Evolutionary conservation across 805 yeast genomes (phyloP).

Genomic region (Saturnispora mendoncae): DNA sequence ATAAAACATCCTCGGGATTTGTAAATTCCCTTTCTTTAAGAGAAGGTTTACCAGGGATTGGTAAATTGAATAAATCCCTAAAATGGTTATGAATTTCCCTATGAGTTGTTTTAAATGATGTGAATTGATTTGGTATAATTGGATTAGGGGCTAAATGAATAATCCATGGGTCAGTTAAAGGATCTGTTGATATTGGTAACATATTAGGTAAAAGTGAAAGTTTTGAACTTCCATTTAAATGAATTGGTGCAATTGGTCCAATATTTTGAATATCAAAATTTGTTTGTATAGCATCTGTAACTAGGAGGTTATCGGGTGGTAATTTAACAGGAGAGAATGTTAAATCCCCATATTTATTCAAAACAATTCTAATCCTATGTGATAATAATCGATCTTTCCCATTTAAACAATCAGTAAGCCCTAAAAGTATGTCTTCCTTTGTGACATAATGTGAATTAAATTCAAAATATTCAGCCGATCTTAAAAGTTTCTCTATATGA

Average conservation of each 20-base stretch:
- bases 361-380: slow-evolving; percentile 41
- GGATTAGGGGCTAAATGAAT: slow-evolving; percentile 53
- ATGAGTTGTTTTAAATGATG: slow-evolving; percentile 79
- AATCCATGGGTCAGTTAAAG: slow-evolving; percentile 35
- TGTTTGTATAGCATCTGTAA: slow-evolving; percentile 6
- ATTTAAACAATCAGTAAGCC: slow-evolving; percentile 32
- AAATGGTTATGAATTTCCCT: slow-evolving; percentile 58
- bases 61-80: slow-evolving; percentile 37
- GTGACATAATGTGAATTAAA: slow-evolving; percentile 33
- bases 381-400: slow-evolving; percentile 26
- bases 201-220: neutral
- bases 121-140: slow-evolving; percentile 57
- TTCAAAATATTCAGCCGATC: slow-evolving; percentile 46
- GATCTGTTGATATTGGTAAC: slow-evolving; percentile 4
- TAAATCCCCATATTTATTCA: slow-evolving; percentile 23
- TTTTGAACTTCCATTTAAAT: slow-evolving; percentile 3
- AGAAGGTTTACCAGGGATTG: slow-evolving; percentile 25
- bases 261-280: slow-evolving; percentile 6
- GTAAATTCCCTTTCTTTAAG: neutral
- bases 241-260: neutral
- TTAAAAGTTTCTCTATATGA: slow-evolving; percentile 53
- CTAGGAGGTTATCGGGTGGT: slow-evolving; percentile 7
- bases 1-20: slow-evolving; percentile 48
- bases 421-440: slow-evolving; percentile 32
- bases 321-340: slow-evolving; percentile 29